Conservation (phyloP, 495 filamentous ascomycete species). For the Penicillium turbatum region DNA sequence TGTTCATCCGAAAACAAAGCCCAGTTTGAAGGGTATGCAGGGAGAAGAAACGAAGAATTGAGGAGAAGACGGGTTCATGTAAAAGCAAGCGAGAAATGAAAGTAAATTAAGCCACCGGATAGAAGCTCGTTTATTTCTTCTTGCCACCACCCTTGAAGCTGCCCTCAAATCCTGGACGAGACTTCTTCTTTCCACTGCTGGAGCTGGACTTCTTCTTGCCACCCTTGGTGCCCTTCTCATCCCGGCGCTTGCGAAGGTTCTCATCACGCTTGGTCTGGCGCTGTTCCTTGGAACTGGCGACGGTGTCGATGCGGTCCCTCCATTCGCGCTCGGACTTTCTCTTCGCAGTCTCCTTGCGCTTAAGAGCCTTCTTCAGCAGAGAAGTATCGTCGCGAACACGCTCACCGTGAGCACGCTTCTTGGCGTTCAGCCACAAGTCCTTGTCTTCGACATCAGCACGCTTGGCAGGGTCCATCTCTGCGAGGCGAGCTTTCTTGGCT, state of each 20-base stretch:
- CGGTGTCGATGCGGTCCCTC: conserved; percentile 72
- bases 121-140: conserved; percentile 37
- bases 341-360: conserved; percentile 86
- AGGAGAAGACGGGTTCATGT: not conserved
- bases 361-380: conserved; percentile 91
- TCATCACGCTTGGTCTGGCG: conserved; percentile 84
- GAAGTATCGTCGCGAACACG: conserved; percentile 83
- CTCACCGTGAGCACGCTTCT: conserved; percentile 84
- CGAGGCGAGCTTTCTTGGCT: conserved; percentile 70
- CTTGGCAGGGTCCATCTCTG: conserved; percentile 68
- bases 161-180: conserved; percentile 86
- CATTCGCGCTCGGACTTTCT: conserved; percentile 87
- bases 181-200: conserved; percentile 56
- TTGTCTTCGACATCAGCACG: conserved; percentile 84
- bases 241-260: conserved; percentile 78
- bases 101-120: conserved; percentile 30
- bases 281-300: conserved; percentile 69
- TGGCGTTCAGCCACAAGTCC: conserved; percentile 87
- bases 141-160: conserved; percentile 61
- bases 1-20: not conserved
- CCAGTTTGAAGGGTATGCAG: not conserved
- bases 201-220: conserved; percentile 52
- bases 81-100: conserved; percentile 7
- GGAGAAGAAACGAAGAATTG: conserved; percentile 5
- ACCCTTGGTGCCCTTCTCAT: conserved; percentile 63